These are phyloP conservation scores for Calonectria ilicicola DNA, from an alignment of 2,329 filamentous ascomycete genomes.

Conservation along the genomic window DNA sequence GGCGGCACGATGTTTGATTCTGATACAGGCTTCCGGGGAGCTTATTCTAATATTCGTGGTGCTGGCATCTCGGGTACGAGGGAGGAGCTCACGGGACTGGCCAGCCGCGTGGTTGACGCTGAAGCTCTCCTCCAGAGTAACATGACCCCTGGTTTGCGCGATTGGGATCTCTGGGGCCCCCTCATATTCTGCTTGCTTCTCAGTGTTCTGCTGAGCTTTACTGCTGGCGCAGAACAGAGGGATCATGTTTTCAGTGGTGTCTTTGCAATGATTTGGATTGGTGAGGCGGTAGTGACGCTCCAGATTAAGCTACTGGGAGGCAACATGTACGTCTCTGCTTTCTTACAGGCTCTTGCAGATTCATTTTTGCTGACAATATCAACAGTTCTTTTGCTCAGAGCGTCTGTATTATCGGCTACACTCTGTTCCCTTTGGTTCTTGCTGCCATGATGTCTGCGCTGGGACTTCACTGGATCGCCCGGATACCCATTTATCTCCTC, in stretches of 20 bases:
- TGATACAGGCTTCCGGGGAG: constrained; percentile 66
- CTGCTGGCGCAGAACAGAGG: constrained; percentile 82
- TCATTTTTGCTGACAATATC: constrained; percentile 32
- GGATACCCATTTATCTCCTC: constrained; percentile 91
- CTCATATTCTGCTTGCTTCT: constrained; percentile 93
- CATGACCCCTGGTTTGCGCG: constrained; percentile 90
- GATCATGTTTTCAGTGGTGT: constrained; percentile 94
- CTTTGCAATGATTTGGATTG: constrained; percentile 97
- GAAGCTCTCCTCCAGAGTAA: constrained; percentile 72
- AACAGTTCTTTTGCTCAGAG: constrained; percentile 95
- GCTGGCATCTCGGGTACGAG: constrained; percentile 70
- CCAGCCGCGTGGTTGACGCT: constrained; percentile 73
- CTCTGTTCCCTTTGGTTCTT: constrained; percentile 95
- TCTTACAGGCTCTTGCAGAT: neutral
- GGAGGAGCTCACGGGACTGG: constrained; percentile 72
- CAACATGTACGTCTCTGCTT: constrained; percentile 81
- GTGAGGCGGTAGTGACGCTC: constrained; percentile 94
- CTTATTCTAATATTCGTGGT: constrained; percentile 71
- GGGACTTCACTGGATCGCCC: constrained; percentile 80
- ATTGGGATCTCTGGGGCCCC: constrained; percentile 99
- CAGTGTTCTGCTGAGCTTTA: constrained; percentile 87
- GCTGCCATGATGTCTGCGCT: constrained; percentile 90
- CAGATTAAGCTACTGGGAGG: constrained; percentile 97
- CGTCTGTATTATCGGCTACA: constrained; percentile 98
- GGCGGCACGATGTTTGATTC: constrained; percentile 73